Conservation (phyloP, 345 rosid species). For the Camelina neglecta region DNA sequence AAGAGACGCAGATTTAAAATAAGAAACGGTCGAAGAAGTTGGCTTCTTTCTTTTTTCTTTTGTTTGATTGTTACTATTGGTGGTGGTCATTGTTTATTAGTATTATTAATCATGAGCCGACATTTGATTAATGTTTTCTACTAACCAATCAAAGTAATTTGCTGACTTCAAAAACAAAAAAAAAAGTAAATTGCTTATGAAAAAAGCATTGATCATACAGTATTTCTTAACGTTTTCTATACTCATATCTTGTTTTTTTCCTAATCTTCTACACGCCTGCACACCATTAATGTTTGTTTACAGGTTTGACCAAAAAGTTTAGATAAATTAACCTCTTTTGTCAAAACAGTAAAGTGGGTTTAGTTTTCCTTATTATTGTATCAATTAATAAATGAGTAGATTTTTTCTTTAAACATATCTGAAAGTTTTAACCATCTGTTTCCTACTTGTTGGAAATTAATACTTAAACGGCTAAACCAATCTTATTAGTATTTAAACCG, state of each 20-base stretch:
- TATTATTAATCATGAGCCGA: neutral
- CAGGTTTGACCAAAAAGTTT: neutral
- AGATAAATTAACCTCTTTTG: neutral
- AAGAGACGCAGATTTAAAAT: constrained; percentile 35
- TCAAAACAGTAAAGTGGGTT: neutral
- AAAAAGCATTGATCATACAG: neutral
- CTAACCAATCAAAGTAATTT: neutral
- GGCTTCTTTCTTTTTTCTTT: neutral
- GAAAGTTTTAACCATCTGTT: neutral
- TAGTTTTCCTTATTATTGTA: neutral
- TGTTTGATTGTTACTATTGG: neutral
- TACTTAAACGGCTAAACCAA: neutral
- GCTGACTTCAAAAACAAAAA: neutral
- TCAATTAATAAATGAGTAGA: neutral
- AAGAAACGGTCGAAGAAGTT: constrained; percentile 31
- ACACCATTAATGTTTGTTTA: neutral
- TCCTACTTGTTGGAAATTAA: neutral
- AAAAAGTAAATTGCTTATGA: neutral
- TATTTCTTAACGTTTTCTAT: neutral
- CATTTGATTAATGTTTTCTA: neutral
- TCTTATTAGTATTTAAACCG: neutral
- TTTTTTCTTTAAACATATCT: neutral
- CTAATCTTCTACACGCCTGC: neutral
- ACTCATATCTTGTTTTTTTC: neutral
- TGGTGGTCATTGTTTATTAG: neutral